A percentile compares a stretch with the other conserved stretches of the same genome.
Evolutionary conservation across 768 basidiomycete species (phyloP).

Genomic region (Coprinopsis strossmayeri): DNA sequence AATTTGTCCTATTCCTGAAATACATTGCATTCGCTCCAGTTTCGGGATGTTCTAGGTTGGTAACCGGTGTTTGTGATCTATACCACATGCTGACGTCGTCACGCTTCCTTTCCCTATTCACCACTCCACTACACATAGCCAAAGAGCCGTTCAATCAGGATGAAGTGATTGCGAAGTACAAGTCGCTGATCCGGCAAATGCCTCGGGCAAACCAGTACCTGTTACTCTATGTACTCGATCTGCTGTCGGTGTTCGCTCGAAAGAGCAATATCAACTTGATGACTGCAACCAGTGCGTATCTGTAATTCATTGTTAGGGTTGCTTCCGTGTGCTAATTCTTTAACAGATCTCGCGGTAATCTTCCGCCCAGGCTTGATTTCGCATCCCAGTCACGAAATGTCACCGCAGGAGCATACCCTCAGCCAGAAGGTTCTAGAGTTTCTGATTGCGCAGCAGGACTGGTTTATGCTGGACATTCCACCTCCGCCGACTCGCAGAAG

Average conservation of each 20-base stretch:
- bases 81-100: slow-evolving; percentile 14
- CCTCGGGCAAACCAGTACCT: slow-evolving; percentile 91
- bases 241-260: slow-evolving; percentile 90
- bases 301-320: not conserved
- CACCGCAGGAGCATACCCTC: slow-evolving; percentile 77
- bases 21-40: no score
- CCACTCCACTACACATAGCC: slow-evolving; percentile 30
- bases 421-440: slow-evolving; percentile 92
- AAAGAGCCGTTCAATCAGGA: slow-evolving; percentile 64
- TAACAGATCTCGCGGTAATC: slow-evolving; percentile 86
- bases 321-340: not conserved
- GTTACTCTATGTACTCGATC: slow-evolving; percentile 93
- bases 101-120: slow-evolving; percentile 14
- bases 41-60: slow-evolving; percentile 74
- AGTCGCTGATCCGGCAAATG: slow-evolving; percentile 75
- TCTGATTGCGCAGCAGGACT: slow-evolving; percentile 92
- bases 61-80: not conserved
- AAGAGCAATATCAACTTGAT: slow-evolving; percentile 92
- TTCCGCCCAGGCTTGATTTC: slow-evolving; percentile 95
- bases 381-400: slow-evolving; percentile 82
- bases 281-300: slow-evolving; percentile 81
- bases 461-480: slow-evolving; percentile 87
- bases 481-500: slow-evolving; percentile 34
- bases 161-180: slow-evolving; percentile 74
- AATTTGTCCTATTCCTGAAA: no score